Conservation (phyloP, 345 rosid genomes). For the Nasturtium officinale region DNA sequence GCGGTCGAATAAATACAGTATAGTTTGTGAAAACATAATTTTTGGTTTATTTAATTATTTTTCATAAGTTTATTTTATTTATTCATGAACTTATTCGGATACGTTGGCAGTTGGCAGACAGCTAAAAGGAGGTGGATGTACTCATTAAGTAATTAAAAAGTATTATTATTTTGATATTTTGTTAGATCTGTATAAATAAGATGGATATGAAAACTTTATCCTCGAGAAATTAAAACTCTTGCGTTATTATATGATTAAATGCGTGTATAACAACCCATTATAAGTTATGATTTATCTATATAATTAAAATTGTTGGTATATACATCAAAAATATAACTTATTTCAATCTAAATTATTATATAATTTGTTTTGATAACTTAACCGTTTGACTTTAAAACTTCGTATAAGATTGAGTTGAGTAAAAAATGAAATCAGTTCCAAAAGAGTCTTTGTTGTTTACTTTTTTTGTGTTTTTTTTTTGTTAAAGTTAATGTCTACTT, state of each 20-base stretch:
- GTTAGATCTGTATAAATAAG: constrained; percentile 22
- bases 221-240: constrained; percentile 22
- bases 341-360: neutral
- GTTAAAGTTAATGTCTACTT: neutral
- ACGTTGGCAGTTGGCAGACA: constrained; percentile 49
- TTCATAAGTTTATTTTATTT: constrained; percentile 8
- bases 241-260: neutral
- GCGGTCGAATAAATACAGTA: neutral
- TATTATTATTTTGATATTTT: constrained; percentile 25
- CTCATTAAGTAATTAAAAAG: constrained; percentile 31
- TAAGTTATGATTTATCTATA: constrained; percentile 8
- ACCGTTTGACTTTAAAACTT: neutral
- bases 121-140: constrained; percentile 45
- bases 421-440: neutral
- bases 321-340: constrained; percentile 18
- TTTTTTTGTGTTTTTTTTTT: neutral
- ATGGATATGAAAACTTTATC: constrained; percentile 5
- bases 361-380: neutral
- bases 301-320: neutral
- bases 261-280: constrained; percentile 10
- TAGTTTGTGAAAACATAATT: constrained; percentile 17
- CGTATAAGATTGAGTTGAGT: neutral
- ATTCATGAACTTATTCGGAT: constrained; percentile 32
- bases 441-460: neutral
- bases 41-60: constrained; percentile 23